Percentiles rank a stretch among this genome's conserved stretches.
Evolutionary conservation across 2,329 filamentous ascomycete species (phyloP).

Genomic region (Xylaria sp.): DNA sequence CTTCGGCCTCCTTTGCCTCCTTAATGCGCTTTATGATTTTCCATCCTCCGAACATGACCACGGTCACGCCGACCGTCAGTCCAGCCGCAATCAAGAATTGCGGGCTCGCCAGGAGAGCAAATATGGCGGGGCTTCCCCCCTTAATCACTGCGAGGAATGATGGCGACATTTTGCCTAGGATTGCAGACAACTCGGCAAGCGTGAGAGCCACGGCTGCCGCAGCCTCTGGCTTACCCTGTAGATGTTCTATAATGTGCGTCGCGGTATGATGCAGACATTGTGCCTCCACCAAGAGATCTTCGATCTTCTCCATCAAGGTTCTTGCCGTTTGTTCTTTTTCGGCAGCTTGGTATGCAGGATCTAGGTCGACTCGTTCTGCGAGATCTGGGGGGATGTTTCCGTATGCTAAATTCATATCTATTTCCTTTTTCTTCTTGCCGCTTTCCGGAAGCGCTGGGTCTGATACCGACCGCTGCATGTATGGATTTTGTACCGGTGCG

Average conservation of each 20-base stretch:
- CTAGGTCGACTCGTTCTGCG: constrained; percentile 52
- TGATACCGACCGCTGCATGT: constrained; percentile 54
- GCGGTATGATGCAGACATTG: constrained; percentile 90
- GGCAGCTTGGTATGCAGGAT: constrained; percentile 63
- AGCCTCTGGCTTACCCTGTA: constrained; percentile 82
- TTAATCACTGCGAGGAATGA: constrained; percentile 81
- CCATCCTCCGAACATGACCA: constrained; percentile 95
- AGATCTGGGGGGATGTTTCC: constrained; percentile 82
- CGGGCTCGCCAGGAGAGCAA: constrained; percentile 85
- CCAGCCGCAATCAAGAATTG: constrained; percentile 95
- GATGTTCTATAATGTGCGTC: constrained; percentile 80
- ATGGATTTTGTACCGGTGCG: constrained; percentile 27
- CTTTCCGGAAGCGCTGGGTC: constrained; percentile 52
- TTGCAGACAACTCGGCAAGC: constrained; percentile 86
- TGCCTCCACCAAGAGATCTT: constrained; percentile 83
- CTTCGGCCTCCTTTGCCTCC: constrained; percentile 51
- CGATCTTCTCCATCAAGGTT: constrained; percentile 77
- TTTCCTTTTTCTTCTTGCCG: constrained; percentile 56
- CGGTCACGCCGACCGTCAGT: constrained; percentile 89
- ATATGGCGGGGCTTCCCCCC: constrained; percentile 83
- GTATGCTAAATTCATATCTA: constrained; percentile 94
- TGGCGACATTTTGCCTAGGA: constrained; percentile 86
- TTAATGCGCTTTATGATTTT: constrained; percentile 93
- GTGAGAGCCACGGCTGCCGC: constrained; percentile 94
- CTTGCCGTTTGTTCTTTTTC: constrained; percentile 64